Evolutionary conservation across 2,329 filamentous ascomycete genomes (phyloP).

Genomic region (Cladorrhinum sp.): DNA sequence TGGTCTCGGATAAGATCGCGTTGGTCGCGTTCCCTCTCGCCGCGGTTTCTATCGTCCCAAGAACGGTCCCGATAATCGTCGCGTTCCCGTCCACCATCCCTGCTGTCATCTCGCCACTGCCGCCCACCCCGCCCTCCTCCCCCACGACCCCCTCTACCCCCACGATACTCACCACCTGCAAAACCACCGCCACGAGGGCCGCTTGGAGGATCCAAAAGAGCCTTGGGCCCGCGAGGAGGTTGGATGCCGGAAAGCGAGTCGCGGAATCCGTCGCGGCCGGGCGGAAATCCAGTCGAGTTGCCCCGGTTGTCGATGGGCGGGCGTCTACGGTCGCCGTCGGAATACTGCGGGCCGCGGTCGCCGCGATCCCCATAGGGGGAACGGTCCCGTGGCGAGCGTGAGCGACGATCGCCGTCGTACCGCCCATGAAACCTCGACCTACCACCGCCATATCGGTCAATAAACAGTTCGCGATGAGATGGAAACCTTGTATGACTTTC

Average conservation of each 20-base stretch:
- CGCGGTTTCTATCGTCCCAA: conserved; percentile 57
- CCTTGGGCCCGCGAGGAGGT: conserved; percentile 78
- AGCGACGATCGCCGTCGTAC: conserved; percentile 62
- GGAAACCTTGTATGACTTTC: background rate
- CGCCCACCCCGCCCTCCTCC: conserved; percentile 55
- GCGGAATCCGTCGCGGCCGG: conserved; percentile 56
- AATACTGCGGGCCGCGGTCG: conserved; percentile 41
- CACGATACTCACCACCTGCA: conserved; percentile 58
- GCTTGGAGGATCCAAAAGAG: conserved; percentile 66
- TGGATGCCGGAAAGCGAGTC: conserved; percentile 60
- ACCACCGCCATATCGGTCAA: conserved; percentile 30
- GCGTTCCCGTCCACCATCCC: conserved; percentile 61
- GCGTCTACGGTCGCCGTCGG: conserved; percentile 66
- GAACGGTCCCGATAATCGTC: conserved; percentile 52
- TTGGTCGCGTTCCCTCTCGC: conserved; percentile 55
- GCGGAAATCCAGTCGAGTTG: conserved; percentile 58
- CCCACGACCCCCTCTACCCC: conserved; percentile 40
- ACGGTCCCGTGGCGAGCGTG: conserved; percentile 64
- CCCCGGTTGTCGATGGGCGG: conserved; percentile 58
- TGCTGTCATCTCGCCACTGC: conserved; percentile 60
- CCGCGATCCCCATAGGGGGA: conserved; percentile 59
- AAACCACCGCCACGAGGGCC: conserved; percentile 67
- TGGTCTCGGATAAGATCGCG: conserved; percentile 35
- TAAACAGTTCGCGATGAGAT: conserved; percentile 9
- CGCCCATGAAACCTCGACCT: conserved; percentile 58